Base-by-base conservation (phyloP, 495 filamentous ascomycete species). In the Lasiosphaeria ovina region DNA sequence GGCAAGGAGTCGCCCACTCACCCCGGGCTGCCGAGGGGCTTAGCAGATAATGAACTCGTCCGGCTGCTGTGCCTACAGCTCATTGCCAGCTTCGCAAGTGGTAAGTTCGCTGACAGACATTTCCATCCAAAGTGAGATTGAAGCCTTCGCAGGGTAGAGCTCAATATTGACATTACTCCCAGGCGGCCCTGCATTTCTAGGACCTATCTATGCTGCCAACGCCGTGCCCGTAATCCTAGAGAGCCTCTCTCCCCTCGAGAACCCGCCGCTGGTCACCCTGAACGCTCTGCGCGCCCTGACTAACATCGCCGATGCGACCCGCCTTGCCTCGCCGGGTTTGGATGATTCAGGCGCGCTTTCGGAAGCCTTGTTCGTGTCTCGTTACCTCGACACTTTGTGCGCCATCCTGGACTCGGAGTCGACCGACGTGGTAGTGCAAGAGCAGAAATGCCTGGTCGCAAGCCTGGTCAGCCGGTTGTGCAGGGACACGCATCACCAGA, bases 111-210 rank as follows among this genome's bases (percentile, higher is more conserved):
- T 24, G 24, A 24, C 33, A 17, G 12, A 35, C 47, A 35, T 34
- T 24, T 55, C 40, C 49, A 35, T 51, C 35, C 33, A 60, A 42
- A 12, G 16, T 24, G 24, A 24, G 24, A 24, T 24, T 24, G 24
- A 24, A 24, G 24, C 24, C 24, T 2, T 24, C 24, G 24, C 24
- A 24, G 24, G 24, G 24, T 24, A 2, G 24, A 31, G 17, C 6
- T 10, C 17, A 24, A 58, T 14, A 62, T 63, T 69, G 55, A 68
- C 42, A 55, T 57, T 54, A 62, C 63, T 67, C 58, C 59, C 69
- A 96, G 93, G 91, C 67, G 93, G 94, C 35, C 83, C 90, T 51
- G 76, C 87, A 5, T 95, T 93, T 71, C 81, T 97, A 45, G 72
- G 78, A 6, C 87, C 94, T 33, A 77, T 98, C 49, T 77, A 92